phyloP scores from a whole-genome alignment of 371 early-diverging fungal genomes.

The Circinella umbellata region DNA sequence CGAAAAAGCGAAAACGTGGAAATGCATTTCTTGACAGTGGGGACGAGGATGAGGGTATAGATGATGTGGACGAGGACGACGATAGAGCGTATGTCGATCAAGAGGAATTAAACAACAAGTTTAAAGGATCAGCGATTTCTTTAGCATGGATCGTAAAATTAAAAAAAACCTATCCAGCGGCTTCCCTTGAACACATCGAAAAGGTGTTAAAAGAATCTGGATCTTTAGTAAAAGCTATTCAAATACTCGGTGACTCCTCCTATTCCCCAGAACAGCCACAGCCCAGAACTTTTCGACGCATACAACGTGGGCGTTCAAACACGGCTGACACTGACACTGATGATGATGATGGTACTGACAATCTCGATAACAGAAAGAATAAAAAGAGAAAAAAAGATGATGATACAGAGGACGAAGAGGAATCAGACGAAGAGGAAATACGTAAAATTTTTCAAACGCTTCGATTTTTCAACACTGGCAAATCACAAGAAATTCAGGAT shows the following conservation, averaged over 20 bases:
- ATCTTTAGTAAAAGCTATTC: slow-evolving; percentile 18
- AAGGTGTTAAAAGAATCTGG: slow-evolving; percentile 8
- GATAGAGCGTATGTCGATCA: slow-evolving; percentile 25
- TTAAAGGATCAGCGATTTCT: background rate
- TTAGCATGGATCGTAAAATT: slow-evolving; percentile 3
- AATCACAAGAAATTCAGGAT: slow-evolving; percentile 65
- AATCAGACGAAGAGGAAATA: slow-evolving; percentile 1
- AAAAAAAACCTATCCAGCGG: slow-evolving; percentile 11
- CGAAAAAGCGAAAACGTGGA: slow-evolving; percentile 16
- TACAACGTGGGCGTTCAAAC: background rate
- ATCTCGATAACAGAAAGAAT: background rate
- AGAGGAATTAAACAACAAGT: slow-evolving; percentile 13
- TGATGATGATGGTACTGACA: background rate
- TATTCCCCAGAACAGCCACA: slow-evolving; percentile 18
- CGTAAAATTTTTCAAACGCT: slow-evolving; percentile 40
- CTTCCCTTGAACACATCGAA: background rate
- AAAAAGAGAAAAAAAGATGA: background rate
- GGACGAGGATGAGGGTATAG: slow-evolving; percentile 18
- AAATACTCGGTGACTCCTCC: slow-evolving; percentile 15
- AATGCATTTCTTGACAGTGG: slow-evolving; percentile 3
- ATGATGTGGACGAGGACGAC: slow-evolving; percentile 19
- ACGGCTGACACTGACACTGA: background rate
- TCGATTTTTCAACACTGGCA: slow-evolving; percentile 69
- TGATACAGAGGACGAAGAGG: background rate
- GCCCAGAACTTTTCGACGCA: slow-evolving; percentile 17